Evolutionary conservation across 805 yeast genomes (phyloP), one percentile per base, ranked within the genome.

Genomic region (Wickerhamomyces sydowiorum): DNA sequence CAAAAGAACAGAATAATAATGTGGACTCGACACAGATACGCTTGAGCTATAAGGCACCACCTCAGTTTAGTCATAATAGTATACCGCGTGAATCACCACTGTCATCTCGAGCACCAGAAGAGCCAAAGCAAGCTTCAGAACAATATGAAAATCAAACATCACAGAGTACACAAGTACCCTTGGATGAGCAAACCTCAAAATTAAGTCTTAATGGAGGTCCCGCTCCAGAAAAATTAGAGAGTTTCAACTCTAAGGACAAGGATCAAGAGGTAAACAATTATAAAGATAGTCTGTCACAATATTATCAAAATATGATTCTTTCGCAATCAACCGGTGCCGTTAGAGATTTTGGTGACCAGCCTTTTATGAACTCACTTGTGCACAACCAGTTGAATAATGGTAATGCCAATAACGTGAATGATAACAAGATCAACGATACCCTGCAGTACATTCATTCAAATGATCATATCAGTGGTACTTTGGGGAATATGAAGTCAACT

Each of bases 311-410:
- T 40, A 65, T 67, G 67, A 67, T 69, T 7, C 58, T 75, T 5
- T 74, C 80, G 3, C 80, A 75, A 48, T 73, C 80, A 0, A 73
- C 77, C 0, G 80, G 80, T 0, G 64, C 69, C 31, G 78, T 73
- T 29, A 56, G 69, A 39, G 64, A 64, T 5, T 65, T 67, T 44
- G 62, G 60, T 19, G 61, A 59, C 19, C 61, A 62, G 9, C 59
- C 56, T 14, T 55, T 52, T 43, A 45, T 50, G 28, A 57, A 56
- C 37, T 59, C 62, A 0, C 22, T 57, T 4, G 30, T 57, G 1
- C 48, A 48, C 15, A 44, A 47, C 5, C 46, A 50, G 10, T 38
- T 44, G 19, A 38, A 39, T 14, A 47, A 46, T 38, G 17, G 28
- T 36, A 25, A 43, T 43, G 9, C 24, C 27, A 12, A 8, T 12